A percentile compares a stretch with the other conserved stretches of the same genome.
phyloP scores from a whole-genome alignment of 768 basidiomycete genomes.

The Lentinula sp. region DNA sequence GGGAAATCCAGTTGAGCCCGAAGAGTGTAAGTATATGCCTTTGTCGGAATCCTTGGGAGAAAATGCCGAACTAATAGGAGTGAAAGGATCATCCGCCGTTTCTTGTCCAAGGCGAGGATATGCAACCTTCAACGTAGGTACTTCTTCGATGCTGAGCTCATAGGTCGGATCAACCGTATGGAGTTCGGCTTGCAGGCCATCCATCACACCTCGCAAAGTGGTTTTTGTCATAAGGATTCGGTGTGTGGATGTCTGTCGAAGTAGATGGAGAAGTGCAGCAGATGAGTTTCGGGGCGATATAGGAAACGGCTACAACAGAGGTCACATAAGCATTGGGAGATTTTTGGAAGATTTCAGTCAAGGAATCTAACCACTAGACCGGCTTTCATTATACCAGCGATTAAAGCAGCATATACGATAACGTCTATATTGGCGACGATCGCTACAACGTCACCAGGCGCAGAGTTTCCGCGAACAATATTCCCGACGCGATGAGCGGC shows the following conservation, averaged over 20 bases:
- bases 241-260: conserved; percentile 23
- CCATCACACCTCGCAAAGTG: conserved; percentile 17
- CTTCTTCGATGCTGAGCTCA: conserved; percentile 9
- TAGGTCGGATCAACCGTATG: conserved; percentile 4
- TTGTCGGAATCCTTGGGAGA: conserved; percentile 8
- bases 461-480: conserved; percentile 10
- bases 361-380: conserved; percentile 21
- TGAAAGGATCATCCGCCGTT: conserved; percentile 4
- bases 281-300: conserved; percentile 31
- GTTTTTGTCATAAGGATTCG: conserved; percentile 23
- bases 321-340: not conserved
- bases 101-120: conserved; percentile 24
- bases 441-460: conserved; percentile 20
- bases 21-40: conserved; percentile 23
- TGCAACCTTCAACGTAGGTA: conserved; percentile 12
- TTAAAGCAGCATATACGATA: conserved; percentile 19
- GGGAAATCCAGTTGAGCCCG: conserved; percentile 25
- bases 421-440: conserved; percentile 25
- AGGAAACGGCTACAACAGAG: conserved; percentile 23
- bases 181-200: conserved; percentile 12
- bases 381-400: conserved; percentile 19
- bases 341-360: not conserved
- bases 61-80: conserved; percentile 6
- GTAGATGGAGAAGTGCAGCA: conserved; percentile 24
- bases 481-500: conserved; percentile 25